Percentiles rank a stretch among this genome's conserved stretches.
These are phyloP conservation scores for Fagus sylvatica DNA, from an alignment of 306 rosid genomes.

Conservation along the genomic window DNA sequence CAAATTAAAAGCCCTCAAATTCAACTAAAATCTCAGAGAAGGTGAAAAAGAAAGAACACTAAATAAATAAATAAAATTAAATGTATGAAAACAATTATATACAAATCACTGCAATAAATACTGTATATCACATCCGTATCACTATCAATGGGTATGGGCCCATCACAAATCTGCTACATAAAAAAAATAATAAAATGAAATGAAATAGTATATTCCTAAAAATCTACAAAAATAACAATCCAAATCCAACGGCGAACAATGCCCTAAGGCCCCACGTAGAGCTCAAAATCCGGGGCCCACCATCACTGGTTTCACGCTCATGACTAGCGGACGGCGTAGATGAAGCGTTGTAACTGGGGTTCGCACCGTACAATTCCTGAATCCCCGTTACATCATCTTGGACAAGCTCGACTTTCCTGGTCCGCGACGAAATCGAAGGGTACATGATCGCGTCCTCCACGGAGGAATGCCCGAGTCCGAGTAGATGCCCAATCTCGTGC, in stretches of 20 bases:
- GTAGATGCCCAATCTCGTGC: conserved; percentile 85
- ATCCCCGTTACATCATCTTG: conserved; percentile 70
- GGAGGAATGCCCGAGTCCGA: conserved; percentile 85
- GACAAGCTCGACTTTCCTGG: conserved; percentile 59
- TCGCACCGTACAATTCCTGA: conserved; percentile 65
- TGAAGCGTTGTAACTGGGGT: conserved; percentile 48
- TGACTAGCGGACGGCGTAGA: conserved; percentile 27
- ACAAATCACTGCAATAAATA: too few relatives aligned
- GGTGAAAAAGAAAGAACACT: too few relatives aligned
- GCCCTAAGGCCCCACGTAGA: conserved; percentile 22
- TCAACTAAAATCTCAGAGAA: too few relatives aligned
- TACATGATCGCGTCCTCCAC: conserved; percentile 76
- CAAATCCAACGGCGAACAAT: conserved; percentile 30
- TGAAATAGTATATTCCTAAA: not conserved
- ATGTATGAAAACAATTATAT: too few relatives aligned
- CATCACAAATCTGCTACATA: too few relatives aligned
- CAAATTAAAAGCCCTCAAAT: too few relatives aligned
- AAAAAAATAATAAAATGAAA: not conserved
- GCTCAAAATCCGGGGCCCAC: conserved; percentile 8
- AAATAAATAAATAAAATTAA: too few relatives aligned
- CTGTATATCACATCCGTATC: too few relatives aligned
- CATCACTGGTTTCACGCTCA: conserved; percentile 49
- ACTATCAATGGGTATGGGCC: too few relatives aligned
- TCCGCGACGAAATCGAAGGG: conserved; percentile 62
- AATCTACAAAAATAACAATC: conserved; percentile 11